Conservation (phyloP, 2,329 filamentous ascomycete genomes). For the Phyllosticta citrichinensis region DNA sequence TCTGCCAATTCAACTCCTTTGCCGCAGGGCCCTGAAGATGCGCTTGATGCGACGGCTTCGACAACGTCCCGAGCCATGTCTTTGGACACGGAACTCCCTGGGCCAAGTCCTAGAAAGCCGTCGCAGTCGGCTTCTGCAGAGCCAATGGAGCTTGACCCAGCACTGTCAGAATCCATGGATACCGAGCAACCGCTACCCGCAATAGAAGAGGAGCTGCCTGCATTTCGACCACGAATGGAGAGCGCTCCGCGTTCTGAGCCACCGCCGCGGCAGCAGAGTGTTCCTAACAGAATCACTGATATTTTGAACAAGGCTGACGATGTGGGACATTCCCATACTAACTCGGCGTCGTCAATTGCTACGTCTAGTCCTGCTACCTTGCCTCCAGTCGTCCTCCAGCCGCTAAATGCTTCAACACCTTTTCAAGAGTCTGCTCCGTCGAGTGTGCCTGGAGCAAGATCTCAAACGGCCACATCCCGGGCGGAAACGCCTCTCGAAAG, state of each 20-base stretch:
- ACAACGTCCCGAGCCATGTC: conserved; percentile 8
- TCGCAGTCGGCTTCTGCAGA: conserved; percentile 14
- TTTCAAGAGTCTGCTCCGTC: not conserved
- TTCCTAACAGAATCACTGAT: conserved; percentile 26
- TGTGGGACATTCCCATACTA: conserved; percentile 12
- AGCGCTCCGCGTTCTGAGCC: not conserved
- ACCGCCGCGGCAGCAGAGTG: conserved; percentile 14
- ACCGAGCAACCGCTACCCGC: not conserved
- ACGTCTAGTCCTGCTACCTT: conserved; percentile 5
- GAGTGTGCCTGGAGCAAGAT: not conserved
- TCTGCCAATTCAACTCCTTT: conserved; percentile 2
- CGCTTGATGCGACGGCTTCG: not conserved
- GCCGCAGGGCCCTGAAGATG: not conserved
- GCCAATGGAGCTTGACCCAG: not conserved
- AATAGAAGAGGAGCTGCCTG: not conserved
- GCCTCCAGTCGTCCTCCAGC: conserved; percentile 6
- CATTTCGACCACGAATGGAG: not conserved
- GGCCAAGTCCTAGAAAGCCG: not conserved
- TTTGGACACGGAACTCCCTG: conserved; percentile 1
- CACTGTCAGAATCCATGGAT: not conserved
- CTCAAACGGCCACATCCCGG: not conserved
- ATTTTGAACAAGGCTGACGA: conserved; percentile 27
- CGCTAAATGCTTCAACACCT: not conserved
- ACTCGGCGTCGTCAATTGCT: not conserved
- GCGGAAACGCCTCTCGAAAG: not conserved